Base-by-base conservation (phyloP, 163 green algal genomes). In the Coccomyxa subellipsoidea region DNA sequence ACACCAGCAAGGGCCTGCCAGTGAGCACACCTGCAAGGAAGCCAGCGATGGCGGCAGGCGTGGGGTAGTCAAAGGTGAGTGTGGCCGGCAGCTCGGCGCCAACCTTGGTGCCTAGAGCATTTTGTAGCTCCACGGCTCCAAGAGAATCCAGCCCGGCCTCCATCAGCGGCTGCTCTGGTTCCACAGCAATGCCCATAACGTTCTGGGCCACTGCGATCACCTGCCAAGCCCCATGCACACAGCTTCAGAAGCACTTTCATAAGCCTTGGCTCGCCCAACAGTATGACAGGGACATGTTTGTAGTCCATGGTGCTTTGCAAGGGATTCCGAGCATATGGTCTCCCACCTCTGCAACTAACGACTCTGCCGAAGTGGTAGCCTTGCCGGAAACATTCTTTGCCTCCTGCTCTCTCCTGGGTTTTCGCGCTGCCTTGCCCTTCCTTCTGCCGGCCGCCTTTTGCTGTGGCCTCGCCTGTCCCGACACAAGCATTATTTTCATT, bases 41-140 rank as follows among this genome's bases (percentile, higher is more conserved):
- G 0, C 35, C 81, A 0, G 87, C 81, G 6, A 98, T 83, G 23
- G 90, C 90, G 18, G 81, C 66, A 8, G 91, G 70, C 7, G 90
- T 94, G 29, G 93, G 92, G 78, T 95, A 93, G 83, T 96, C 91
- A 86, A 98, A 97, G 31, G 93, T 85, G 59, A 97, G 84, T 1
- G 93, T 97, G 77, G 84, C 84, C 1, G 94, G 90, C 78, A 97
- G 90, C 78, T 91, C 82, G 23, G 91, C 27, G 21, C 87, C 86
- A 37, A 94, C 70, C 1, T 79, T 54, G 6, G 78, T 70, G 76
- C 93, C 86, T 37, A 98, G 85, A 7, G 79, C 84, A 78, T 93
- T 94, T 1, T 90, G 84, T 79, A 98, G 89, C 91, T 98, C 95
- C 35, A 97, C 90, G 7, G 89, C 88, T 8, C 85, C 91, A 5